These are phyloP conservation scores for Euphrasia confusa DNA, from an alignment of 257 asterid species.

Conservation along the genomic window DNA sequence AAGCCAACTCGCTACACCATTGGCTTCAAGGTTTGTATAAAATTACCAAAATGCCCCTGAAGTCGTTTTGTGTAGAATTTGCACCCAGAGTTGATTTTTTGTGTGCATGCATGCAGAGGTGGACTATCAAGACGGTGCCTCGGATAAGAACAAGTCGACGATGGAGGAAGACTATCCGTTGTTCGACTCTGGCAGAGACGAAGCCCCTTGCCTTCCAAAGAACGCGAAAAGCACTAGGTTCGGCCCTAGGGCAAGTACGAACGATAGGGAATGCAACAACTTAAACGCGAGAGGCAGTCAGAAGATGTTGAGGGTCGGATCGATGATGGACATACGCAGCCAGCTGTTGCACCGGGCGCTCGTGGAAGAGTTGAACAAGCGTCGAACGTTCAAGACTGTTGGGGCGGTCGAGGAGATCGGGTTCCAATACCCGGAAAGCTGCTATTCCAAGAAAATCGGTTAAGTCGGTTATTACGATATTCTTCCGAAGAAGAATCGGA, in stretches of 20 bases:
- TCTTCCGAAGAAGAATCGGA: neutral
- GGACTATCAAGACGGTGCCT: conserved; percentile 39
- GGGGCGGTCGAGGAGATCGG: conserved; percentile 71
- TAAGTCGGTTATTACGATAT: neutral
- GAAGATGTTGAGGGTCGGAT: conserved; percentile 40
- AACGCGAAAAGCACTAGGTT: conserved; percentile 47
- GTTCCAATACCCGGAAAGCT: conserved; percentile 29
- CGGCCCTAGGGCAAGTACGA: conserved; percentile 35
- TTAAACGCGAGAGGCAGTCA: conserved; percentile 17
- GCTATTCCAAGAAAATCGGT: conserved; percentile 19
- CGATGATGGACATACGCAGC: conserved; percentile 61
- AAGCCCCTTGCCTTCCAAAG: conserved; percentile 12
- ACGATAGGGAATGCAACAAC: conserved; percentile 15
- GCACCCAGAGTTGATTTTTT: neutral
- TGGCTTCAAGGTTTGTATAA: conserved; percentile 45
- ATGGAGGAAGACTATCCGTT: conserved; percentile 25
- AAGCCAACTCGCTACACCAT: conserved; percentile 26
- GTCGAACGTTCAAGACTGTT: conserved; percentile 59
- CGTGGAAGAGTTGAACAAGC: conserved; percentile 56
- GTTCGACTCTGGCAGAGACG: conserved; percentile 24
- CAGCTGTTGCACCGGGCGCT: conserved; percentile 55
- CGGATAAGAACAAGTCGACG: conserved; percentile 32
- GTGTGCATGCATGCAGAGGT: conserved; percentile 34
- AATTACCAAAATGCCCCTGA: no score
- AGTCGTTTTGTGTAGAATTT: no score